Base-by-base conservation (phyloP, 2,329 filamentous ascomycete species). In the Penicillium sp. region DNA sequence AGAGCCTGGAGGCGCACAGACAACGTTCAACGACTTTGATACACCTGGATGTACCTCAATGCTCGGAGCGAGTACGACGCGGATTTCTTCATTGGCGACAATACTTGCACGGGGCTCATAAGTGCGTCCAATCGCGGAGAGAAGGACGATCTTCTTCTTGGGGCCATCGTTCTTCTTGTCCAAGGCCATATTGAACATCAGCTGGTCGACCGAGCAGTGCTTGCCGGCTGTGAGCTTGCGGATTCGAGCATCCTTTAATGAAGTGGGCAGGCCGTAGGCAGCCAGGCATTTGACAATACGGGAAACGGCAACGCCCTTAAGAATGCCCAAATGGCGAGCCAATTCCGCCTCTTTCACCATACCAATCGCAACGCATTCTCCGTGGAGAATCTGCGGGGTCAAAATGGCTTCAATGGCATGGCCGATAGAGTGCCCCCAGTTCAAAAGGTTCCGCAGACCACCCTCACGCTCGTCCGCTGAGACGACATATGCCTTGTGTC, bases 301-400 rank as follows among this genome's bases (percentile, higher is more conserved):
- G 9, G 95, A 91, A 13, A 99, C 93, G 35, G 94, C 95, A 59
- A 91, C 91, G 6, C 92, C 92, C 55, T 90, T 89, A 31, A 99
- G 82, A 19, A 96, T 85, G 46, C 95, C 95, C 1, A 99, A 84
- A 76, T 93, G 91, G 60, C 95, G 90, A 26, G 95, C 92, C 59
- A 99, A 82, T 76, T 98, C 95, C 11, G 94, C 95, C 78, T 99
- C 95, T 76, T 96, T 97, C 63, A 98, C 91, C 95, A 99, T 99
- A 29, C 95, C 95, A 69, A 99, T 96, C 23, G 95, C 92, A 11
- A 99, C 94, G 66, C 91, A 93, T 76, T 99, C 95, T 64, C 95
- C 95, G 73, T 99, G 95, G 7, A 99, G 86, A 44, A 99, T 88
- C 77, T 99, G 94, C 0, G 95, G 95, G 0, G 96, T 96, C 47